Base-by-base conservation (phyloP, 768 basidiomycete species). In the Postia placenta region DNA sequence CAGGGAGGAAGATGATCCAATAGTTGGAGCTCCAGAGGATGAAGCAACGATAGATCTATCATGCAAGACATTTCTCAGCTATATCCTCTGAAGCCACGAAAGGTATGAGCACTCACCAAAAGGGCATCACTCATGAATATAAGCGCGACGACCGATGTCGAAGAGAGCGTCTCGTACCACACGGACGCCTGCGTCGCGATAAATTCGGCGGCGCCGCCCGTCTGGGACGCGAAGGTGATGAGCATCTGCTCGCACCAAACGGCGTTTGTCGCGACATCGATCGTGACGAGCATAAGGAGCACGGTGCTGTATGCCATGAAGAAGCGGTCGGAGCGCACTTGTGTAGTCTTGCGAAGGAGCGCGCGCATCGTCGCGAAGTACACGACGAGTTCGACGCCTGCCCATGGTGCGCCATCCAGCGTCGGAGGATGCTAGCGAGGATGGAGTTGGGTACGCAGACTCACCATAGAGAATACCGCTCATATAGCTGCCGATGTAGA, bases 11-110 rank as follows among this genome's bases (percentile, higher is more conserved):
- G 49, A 59, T 52, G 23, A 59, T 48, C 4, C 30, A 24, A 22
- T 45, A 26, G 28, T 38, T 43, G 0, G 55, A 45, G 22, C 47
- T 48, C 61, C 67, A 72, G 15, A 74, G 54, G 24, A 67, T 56
- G 28, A 51, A 67, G 49, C 67, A 69, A n/a, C 70, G 69, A 47
- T 69, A 64, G 26, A 74, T 60, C 73, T 74, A 49, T 22, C 17
- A 3, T 12, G 39, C 9, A 7, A 40, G 39, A 9, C 7, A 40
- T n/a, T n/a, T n/a, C n/a, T n/a, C n/a, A n/a, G n/a, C n/a, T n/a
- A n/a, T n/a, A n/a, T 11, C 19, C 19, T 40, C 11, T 35, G 33
- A 9, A 9, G 33, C 20, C 39, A 7, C 39, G 39, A 40, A 20
- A 22, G 9, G 39, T 40, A 11, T 7, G 19, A 7, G 20, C 4